Percentiles rank a stretch among this genome's conserved stretches.
Conservation (phyloP, 176 grass and related monocot species). For the Aechmea fasciata region DNA sequence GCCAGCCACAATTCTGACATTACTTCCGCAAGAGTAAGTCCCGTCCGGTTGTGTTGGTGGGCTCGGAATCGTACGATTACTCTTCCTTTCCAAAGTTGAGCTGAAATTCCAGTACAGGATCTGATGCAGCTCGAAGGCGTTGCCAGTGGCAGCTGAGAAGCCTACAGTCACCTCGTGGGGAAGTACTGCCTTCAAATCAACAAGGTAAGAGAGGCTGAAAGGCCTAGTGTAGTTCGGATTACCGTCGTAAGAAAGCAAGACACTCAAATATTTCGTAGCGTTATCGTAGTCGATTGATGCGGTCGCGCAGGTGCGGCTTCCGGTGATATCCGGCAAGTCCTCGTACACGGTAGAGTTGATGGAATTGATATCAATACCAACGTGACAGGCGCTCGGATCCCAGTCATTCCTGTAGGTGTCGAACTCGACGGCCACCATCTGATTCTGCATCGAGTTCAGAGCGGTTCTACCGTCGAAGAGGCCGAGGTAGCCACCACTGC, state of each 20-base stretch:
- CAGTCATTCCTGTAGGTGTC: slow-evolving; percentile 21
- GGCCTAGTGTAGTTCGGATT: slow-evolving; percentile 10
- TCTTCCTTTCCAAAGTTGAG: slow-evolving; percentile 32
- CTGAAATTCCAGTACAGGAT: slow-evolving; percentile 48
- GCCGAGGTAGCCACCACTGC: background rate
- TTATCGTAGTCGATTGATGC: slow-evolving; percentile 26
- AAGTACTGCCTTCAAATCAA: slow-evolving; percentile 26
- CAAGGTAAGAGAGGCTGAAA: background rate
- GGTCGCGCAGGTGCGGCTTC: slow-evolving; percentile 13
- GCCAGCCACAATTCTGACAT: too few species aligned
- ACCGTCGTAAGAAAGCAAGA: background rate
- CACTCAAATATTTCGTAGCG: slow-evolving; percentile 10
- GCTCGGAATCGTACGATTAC: too few species aligned
- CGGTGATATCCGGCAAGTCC: slow-evolving; percentile 4
- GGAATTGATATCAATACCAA: slow-evolving; percentile 37
- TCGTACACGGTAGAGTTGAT: slow-evolving; percentile 25
- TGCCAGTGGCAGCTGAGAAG: slow-evolving; percentile 53
- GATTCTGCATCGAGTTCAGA: slow-evolving; percentile 3
- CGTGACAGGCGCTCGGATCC: slow-evolving; percentile 35
- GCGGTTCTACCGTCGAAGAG: slow-evolving; percentile 15
- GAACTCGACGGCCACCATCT: slow-evolving; percentile 47
- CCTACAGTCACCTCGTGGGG: slow-evolving; percentile 28
- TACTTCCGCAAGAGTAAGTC: background rate
- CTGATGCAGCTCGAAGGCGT: slow-evolving; percentile 1
- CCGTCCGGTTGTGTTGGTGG: background rate